Evolutionary conservation across 148 eudicot species (phyloP), one percentile per base, ranked within the genome.

Genomic region (Rhododendron ovatum): DNA sequence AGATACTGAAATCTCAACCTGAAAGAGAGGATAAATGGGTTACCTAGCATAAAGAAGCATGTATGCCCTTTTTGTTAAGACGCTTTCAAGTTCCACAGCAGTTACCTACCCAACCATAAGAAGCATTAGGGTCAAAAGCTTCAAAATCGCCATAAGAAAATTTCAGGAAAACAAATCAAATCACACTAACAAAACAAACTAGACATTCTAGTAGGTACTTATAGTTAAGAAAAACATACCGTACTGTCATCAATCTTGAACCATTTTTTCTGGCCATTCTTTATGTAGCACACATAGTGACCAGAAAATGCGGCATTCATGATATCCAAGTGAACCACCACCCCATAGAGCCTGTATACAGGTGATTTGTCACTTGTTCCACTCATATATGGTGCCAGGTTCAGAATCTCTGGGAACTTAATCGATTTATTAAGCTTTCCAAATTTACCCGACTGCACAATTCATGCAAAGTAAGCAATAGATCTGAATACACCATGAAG

Each of bases 11-110:
- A 12, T 11, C 85, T 65, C 63, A 67, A 74, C 14, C 57, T 73
- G 84, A 1, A 37, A 50, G 28, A 78, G 22, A 33, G 76, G 41
- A 71, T 71, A 30, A 67, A 14, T 33, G 41, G 15, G 4, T 82
- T 90, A 95, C 98, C 98, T 93, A 33, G 98, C 93, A 89, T 96
- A 96, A 55, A 96, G 91, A 82, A 96, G 98, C 96, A 96, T 94
- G 90, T 96, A 96, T 37, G 98, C 98, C 30, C 92, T 93, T 86
- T 92, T 88, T 71, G 89, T 88, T 87, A 94, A 89, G 82, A 96
- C 98, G 11, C 81, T 90, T 65, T 89, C 93, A 78, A 91, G 88
- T 50, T 92, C 98, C 88, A 96, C 98, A 39, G 88, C 77, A 79
- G 86, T 90, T 69, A 95, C 98, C 98, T 96, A 89, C 74, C 17